phyloP scores from a whole-genome alignment of 2,329 filamentous ascomycete species.

The Colletotrichum viniferum region DNA sequence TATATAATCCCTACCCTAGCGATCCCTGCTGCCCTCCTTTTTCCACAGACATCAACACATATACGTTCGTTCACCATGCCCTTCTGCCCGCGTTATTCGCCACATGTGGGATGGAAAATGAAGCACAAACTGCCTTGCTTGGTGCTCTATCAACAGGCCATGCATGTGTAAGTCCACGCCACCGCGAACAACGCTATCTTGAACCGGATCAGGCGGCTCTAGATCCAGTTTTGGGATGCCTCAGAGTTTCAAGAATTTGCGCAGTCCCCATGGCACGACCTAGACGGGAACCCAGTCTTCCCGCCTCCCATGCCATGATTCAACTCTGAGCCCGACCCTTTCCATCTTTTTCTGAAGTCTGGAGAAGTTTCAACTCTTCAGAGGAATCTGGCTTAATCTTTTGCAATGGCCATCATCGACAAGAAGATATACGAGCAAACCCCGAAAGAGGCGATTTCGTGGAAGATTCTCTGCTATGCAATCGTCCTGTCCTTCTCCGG shows the following conservation, averaged over 20 bases:
- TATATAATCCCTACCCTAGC: too few relatives aligned
- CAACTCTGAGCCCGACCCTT: background rate
- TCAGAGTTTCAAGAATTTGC: background rate
- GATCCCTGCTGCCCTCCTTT: too few relatives aligned
- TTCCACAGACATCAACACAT: too few relatives aligned
- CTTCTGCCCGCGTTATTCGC: too few relatives aligned
- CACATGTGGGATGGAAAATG: background rate
- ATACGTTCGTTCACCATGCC: too few relatives aligned
- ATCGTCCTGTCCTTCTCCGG: background rate
- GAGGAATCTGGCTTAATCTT: accelerated
- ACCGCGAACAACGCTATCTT: background rate
- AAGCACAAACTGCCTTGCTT: accelerated
- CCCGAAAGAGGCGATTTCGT: background rate
- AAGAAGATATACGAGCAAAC: background rate
- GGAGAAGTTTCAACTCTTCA: background rate
- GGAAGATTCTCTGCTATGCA: background rate
- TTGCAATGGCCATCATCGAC: background rate
- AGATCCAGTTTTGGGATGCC: background rate
- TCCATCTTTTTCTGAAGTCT: background rate
- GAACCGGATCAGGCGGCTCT: background rate
- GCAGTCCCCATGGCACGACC: background rate
- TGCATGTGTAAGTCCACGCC: background rate
- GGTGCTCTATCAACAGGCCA: too few relatives aligned
- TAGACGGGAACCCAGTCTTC: background rate
- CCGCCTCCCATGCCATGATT: background rate